Base-by-base conservation (phyloP, 208 protist species). In the Leishmania mexicana region DNA sequence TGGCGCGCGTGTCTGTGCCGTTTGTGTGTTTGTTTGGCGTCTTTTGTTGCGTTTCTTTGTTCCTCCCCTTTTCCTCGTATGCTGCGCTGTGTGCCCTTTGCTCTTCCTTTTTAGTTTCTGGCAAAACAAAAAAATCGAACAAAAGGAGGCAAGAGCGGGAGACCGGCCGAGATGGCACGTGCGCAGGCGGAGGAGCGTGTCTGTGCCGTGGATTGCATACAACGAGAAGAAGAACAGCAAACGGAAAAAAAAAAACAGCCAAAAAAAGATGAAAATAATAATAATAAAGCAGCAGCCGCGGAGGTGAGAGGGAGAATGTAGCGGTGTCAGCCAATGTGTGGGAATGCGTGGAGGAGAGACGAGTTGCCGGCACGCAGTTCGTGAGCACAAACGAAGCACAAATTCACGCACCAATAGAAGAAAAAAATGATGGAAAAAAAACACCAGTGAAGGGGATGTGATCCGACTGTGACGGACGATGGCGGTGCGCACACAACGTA, bases 331-430 rank as follows among this genome's bases (percentile, higher is more conserved):
- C 51, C 2, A 4, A 54, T 54, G 65, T 47, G 65, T n/a, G 38
- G 38, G 38, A 24, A 47, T 35, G 64, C 64, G 64, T 68, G 31
- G 31, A 68, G 64, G 35, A 8, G 42, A 53, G 11, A n/a, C 35
- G 53, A 60, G 35, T 13, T 28, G 53, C 40, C 3, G 5, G 35
- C 35, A 58, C 51, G 3, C 51, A n/a, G 31, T 19, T 28, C 3
- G 73, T 60, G 31, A 62, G 47, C 5, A 47, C 31, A 42, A 42
- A 40, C 17, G 38, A 40, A 58, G n/a, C 65, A 75, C 65, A 81
- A n/a, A 53, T 28, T 24, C 35, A 76, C 28, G 45, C 77, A 62
- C 64, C 38, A 74, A 74, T 72, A 72, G 19, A n/a, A 47, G 67
- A 72, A 31, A 54, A 17, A 57, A n/a, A 40, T 17, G 28, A 65